These are phyloP conservation scores for Podaxis carcinomalis DNA, from an alignment of 768 basidiomycete species.

Conservation along the genomic window DNA sequence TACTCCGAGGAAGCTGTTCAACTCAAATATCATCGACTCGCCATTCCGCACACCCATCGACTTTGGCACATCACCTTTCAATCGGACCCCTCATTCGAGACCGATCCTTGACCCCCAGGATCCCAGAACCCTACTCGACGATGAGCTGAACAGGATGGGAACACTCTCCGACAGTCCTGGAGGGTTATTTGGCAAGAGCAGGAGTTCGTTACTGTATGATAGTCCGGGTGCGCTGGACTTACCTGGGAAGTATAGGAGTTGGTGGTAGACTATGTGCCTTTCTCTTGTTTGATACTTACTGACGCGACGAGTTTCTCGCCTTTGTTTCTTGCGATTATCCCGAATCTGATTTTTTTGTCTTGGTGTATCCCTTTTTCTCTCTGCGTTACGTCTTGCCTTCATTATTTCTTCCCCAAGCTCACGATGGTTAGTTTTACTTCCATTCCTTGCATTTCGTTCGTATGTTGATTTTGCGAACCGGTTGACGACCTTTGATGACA, in stretches of 20 bases:
- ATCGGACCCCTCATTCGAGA: slow-evolving; percentile 44
- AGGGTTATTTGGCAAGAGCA: slow-evolving; percentile 60
- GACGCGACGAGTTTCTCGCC: neutral
- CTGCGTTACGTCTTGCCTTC: neutral
- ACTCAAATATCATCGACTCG: slow-evolving; percentile 31
- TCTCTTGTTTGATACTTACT: neutral
- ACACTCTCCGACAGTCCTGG: slow-evolving; percentile 56
- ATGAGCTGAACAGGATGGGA: slow-evolving; percentile 58
- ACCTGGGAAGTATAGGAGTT: slow-evolving; percentile 48
- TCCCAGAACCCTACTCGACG: slow-evolving; percentile 62
- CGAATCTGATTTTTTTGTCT: neutral
- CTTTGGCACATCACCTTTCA: slow-evolving; percentile 28
- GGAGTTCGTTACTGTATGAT: slow-evolving; percentile 57
- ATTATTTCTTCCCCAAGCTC: neutral
- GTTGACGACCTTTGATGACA: neutral
- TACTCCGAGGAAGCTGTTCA: slow-evolving; percentile 35
- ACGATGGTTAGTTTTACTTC: neutral
- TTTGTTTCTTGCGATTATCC: neutral
- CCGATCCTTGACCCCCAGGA: slow-evolving; percentile 69
- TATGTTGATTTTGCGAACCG: neutral
- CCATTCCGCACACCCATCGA: slow-evolving; percentile 31
- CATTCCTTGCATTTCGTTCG: neutral
- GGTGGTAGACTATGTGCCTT: slow-evolving; percentile 35
- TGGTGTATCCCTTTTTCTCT: neutral
- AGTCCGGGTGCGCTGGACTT: slow-evolving; percentile 59